Conservation (phyloP, 495 filamentous ascomycete genomes). For the Aspergillus leporis region DNA sequence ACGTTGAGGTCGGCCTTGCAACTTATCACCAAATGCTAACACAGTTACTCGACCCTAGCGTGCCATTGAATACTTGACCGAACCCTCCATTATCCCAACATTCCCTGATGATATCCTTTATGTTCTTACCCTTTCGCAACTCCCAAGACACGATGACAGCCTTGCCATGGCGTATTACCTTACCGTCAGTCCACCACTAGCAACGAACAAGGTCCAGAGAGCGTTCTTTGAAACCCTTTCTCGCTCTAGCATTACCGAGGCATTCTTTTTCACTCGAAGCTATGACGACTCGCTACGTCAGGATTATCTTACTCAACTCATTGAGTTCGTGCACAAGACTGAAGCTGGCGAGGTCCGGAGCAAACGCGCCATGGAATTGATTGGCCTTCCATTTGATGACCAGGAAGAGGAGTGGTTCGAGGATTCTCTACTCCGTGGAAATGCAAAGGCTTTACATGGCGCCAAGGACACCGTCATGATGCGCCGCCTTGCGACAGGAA, state of each 20-base stretch:
- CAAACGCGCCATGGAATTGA: constrained; percentile 63
- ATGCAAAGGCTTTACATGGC: constrained; percentile 58
- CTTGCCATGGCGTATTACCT: constrained; percentile 77
- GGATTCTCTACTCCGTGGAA: constrained; percentile 60
- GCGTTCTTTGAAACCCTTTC: constrained; percentile 67
- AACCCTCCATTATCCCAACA: constrained; percentile 73
- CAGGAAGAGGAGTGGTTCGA: constrained; percentile 75
- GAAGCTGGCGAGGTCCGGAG: constrained; percentile 46
- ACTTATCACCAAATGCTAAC: not conserved
- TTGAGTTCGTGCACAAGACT: constrained; percentile 59
- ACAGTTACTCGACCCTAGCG: constrained; percentile 40
- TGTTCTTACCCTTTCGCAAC: constrained; percentile 59
- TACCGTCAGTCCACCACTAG: constrained; percentile 64
- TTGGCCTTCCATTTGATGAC: constrained; percentile 65
- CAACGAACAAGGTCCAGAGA: constrained; percentile 55
- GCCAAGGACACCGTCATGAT: constrained; percentile 70
- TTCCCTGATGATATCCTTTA: constrained; percentile 80
- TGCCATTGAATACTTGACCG: constrained; percentile 70
- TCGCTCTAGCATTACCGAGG: constrained; percentile 65
- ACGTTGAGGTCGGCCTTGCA: constrained; percentile 11
- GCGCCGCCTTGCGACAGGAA: constrained; percentile 62
- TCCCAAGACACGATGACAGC: constrained; percentile 59
- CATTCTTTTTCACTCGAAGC: constrained; percentile 69
- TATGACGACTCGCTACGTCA: constrained; percentile 60
- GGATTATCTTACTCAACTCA: constrained; percentile 64